Evolutionary conservation across 1,284 basidiomycete species (phyloP).

Genomic region (Vanrija pseudolonga): DNA sequence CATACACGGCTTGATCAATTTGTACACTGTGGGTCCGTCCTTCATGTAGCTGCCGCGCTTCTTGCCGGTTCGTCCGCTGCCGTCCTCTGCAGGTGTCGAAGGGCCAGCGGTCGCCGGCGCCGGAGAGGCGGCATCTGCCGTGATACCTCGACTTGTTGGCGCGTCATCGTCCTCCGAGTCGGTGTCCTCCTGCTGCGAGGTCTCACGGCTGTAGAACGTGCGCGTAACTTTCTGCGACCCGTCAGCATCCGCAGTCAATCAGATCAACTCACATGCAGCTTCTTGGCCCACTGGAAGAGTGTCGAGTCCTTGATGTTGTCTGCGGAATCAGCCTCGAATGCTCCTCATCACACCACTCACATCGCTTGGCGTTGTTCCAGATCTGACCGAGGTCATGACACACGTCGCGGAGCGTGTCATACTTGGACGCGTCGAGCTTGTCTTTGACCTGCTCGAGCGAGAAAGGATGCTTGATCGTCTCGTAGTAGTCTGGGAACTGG

Average conservation of each 20-base stretch:
- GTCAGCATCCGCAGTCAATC: background rate
- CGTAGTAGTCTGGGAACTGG: constrained; percentile 47
- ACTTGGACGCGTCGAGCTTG: constrained; percentile 30
- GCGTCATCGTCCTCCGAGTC: constrained; percentile 18
- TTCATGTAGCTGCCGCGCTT: constrained; percentile 40
- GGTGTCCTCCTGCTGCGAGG: constrained; percentile 10
- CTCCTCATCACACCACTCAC: constrained; percentile 21
- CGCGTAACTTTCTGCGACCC: constrained; percentile 34
- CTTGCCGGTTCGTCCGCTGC: constrained; percentile 17
- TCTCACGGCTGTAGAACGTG: constrained; percentile 24
- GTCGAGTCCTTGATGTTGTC: constrained; percentile 46
- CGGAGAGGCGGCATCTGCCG: background rate
- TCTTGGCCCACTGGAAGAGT: constrained; percentile 46
- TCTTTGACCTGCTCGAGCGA: constrained; percentile 38
- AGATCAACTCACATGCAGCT: constrained; percentile 38
- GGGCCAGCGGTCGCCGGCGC: constrained; percentile 10
- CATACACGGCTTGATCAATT: constrained; percentile 45
- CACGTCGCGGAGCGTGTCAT: constrained; percentile 36
- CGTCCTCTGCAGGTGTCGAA: constrained; percentile 8
- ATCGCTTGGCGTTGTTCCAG: constrained; percentile 47
- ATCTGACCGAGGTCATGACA: constrained; percentile 40
- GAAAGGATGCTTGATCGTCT: constrained; percentile 46
- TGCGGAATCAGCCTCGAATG: constrained; percentile 5
- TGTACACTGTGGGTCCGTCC: constrained; percentile 45
- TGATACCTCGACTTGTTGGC: background rate